These are phyloP conservation scores for Spencermartinsiella europaea DNA, from an alignment of 805 yeast genomes.

Conservation along the genomic window DNA sequence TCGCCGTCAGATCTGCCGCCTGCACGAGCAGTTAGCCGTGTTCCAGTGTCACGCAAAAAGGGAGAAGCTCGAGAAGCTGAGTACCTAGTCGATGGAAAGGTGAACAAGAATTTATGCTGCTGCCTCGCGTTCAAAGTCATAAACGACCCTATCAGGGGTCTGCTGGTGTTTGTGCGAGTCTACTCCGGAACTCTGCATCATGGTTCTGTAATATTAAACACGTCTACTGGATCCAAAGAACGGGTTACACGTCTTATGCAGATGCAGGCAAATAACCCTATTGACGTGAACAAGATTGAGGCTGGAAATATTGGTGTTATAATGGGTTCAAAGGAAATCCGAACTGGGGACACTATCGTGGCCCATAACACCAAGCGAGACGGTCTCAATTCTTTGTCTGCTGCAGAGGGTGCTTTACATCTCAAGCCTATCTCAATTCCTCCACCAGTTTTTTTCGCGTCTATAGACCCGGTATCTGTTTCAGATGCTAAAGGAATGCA, in stretches of 20 bases:
- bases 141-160: conserved; percentile 73
- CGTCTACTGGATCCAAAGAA: conserved; percentile 62
- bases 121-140: conserved; percentile 90
- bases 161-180: conserved; percentile 80
- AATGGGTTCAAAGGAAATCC: conserved; percentile 62
- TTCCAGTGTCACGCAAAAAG: conserved; percentile 9
- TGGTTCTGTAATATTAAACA: conserved; percentile 58
- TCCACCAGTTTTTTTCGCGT: conserved; percentile 86
- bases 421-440: conserved; percentile 80
- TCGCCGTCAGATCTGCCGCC: conserved; percentile 61
- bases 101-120: conserved; percentile 49
- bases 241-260: conserved; percentile 62
- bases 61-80: conserved; percentile 10
- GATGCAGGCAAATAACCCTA: conserved; percentile 86
- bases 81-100: conserved; percentile 9
- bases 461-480: conserved; percentile 75
- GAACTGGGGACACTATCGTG: conserved; percentile 88
- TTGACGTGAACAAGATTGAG: conserved; percentile 55
- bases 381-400: conserved; percentile 43
- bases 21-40: conserved; percentile 43
- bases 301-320: conserved; percentile 91
- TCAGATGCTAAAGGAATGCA: conserved; percentile 77
- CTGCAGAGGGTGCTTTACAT: conserved; percentile 39
- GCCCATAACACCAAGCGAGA: conserved; percentile 52
- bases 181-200: conserved; percentile 73